Base-by-base conservation (phyloP, 1,284 basidiomycete genomes). In the Moesziomyces sp. region DNA sequence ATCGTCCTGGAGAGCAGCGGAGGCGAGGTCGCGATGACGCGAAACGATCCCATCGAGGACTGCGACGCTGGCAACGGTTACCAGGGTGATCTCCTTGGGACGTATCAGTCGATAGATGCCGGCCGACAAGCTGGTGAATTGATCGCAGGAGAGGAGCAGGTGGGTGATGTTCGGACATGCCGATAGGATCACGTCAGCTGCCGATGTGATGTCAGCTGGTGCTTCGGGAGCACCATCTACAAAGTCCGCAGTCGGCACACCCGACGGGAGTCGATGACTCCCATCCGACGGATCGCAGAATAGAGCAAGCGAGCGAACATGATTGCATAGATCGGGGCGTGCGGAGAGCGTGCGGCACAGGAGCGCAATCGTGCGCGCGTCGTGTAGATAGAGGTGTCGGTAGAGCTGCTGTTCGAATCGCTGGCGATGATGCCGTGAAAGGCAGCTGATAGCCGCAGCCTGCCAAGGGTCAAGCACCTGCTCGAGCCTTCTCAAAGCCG, bases 11-110 rank as follows among this genome's bases (percentile, higher is more conserved):
- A 74, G 53, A 8, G 55, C 55, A 14, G 53, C 66, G 5, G 71
- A 55, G 23, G 56, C 59, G 11, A 64, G 55, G 21, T 69, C 58
- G 35, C 71, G 71, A 44, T 74, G 71, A 9, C 71, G 66, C 13
- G 52, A 51, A 19, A 62, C 62, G 28, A 74, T 46, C 8, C 71
- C 71, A 16, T 62, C 43, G 13, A 74, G 44, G n/a, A 69, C 58
- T 10, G 52, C 38, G 10, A 45, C 42, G 1, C 43, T 33, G 11
- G n/a, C 38, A 30, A 74, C 55, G 21, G 61, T 58, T 54, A 74
- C 46, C 26, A 74, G 54, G 7, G 58, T 62, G 40, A 69, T 28
- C 21, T 74, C 71, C 21, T 52, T 50, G 0, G 66, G 65, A 3
- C 50, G 48, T 18, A 26, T 30, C 40, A 69, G 28, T 1, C 21